Evolutionary conservation across 2,329 filamentous ascomycete species (phyloP), one percentile per base, ranked within the genome.

Genomic region (Botrytis deweyae): DNA sequence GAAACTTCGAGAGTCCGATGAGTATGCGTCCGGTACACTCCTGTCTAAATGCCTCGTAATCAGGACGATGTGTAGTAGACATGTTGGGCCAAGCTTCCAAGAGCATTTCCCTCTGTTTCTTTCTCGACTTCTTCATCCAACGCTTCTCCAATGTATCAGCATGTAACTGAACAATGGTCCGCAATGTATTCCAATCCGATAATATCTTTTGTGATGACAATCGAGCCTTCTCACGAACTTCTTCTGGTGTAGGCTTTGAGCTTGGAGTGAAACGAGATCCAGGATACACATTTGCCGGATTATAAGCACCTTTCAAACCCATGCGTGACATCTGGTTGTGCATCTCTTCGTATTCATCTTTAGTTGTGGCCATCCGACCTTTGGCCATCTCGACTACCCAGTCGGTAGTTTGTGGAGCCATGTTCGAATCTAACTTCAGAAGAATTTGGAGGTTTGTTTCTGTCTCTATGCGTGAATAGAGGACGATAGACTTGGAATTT

Each of bases 11-110:
- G 3, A 38, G 12, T 49, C 64, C 29, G 12, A 2, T 38, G 7
- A 36, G 29, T 22, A 16, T 5, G 16, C 12, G 6, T 36, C 12
- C 64, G 1, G 12, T 25, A n/a, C 29, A 36, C 44, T 66, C 64
- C 2, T 38, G 20, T 25, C 44, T 25, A 38, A 9, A 66, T 52
- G 22, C 44, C 29, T 66, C 44, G 22, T 49, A 36, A 38, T 66
- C 64, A n/a, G 29, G 44, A n/a, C 44, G 64, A 52, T 66, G 64
- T n/a, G 10, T 38, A 38, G 64, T 12, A 66, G 29, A 38, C 44
- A 66, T 66, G 3, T 66, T n/a, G n/a, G 42, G 64, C 64, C 64
- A 66, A 52, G 44, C 44, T 33, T 65, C 46, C 29, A 49, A 14
- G 6, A 49, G 64, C 20, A 38, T 2, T 5, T 66, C 20, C 3